These are phyloP conservation scores for Neoascochyta sp. DNA, from an alignment of 2,329 filamentous ascomycete species.

Conservation along the genomic window DNA sequence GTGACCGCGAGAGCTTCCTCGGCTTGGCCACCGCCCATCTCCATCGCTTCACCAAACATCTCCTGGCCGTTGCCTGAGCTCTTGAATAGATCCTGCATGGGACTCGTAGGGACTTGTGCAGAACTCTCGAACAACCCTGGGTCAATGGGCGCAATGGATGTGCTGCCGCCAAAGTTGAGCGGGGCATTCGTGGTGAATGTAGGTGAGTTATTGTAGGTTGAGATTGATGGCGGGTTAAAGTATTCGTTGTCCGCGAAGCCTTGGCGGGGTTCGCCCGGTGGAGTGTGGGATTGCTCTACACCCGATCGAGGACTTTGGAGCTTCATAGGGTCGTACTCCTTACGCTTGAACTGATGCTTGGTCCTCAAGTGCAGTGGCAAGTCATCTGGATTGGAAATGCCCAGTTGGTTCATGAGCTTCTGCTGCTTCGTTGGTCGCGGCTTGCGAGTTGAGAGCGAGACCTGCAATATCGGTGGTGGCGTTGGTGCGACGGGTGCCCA, in stretches of 20 bases:
- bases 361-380: slow-evolving; percentile 77
- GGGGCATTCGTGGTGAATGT: slow-evolving; percentile 31
- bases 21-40: slow-evolving; percentile 35
- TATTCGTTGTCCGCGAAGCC: slow-evolving; percentile 31
- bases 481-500: slow-evolving; percentile 87
- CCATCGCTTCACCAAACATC: slow-evolving; percentile 37
- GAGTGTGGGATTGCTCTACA: slow-evolving; percentile 36
- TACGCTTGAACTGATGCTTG: slow-evolving; percentile 59
- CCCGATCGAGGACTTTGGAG: slow-evolving; percentile 35
- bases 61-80: slow-evolving; percentile 36
- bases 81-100: slow-evolving; percentile 37
- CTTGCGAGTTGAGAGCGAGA: slow-evolving; percentile 88
- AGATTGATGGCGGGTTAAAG: slow-evolving; percentile 26
- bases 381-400: slow-evolving; percentile 85
- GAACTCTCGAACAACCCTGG: slow-evolving; percentile 37
- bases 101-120: slow-evolving; percentile 29
- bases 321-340: slow-evolving; percentile 50
- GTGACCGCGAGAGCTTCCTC: slow-evolving; percentile 39
- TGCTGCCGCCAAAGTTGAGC: slow-evolving; percentile 26
- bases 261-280: slow-evolving; percentile 36
- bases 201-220: slow-evolving; percentile 32
- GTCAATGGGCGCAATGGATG: slow-evolving; percentile 33
- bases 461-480: slow-evolving; percentile 78
- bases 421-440: slow-evolving; percentile 95
- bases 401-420: slow-evolving; percentile 85